These are phyloP conservation scores for Fusarium coicis DNA, from an alignment of 2,329 filamentous ascomycete genomes.

Conservation along the genomic window DNA sequence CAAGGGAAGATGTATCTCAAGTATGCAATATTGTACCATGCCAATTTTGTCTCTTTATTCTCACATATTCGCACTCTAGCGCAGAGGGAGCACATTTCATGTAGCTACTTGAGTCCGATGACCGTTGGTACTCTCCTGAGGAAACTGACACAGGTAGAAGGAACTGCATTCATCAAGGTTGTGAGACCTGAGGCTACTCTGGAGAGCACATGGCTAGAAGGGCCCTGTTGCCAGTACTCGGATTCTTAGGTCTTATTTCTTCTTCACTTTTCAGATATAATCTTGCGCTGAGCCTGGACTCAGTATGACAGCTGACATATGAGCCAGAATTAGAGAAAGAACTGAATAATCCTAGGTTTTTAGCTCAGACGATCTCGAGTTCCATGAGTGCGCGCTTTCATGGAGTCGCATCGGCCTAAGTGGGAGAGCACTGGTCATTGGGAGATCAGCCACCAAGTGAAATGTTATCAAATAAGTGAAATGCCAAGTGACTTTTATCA, in stretches of 20 bases:
- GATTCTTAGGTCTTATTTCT: background rate
- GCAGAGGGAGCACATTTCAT: background rate
- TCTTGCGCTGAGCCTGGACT: background rate
- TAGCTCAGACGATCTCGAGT: background rate
- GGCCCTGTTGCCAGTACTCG: background rate
- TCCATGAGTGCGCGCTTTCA: background rate
- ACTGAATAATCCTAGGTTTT: background rate
- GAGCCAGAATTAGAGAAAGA: background rate
- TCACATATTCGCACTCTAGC: background rate
- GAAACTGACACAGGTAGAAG: background rate
- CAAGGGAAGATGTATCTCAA: background rate
- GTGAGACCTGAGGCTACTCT: background rate
- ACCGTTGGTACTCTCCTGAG: background rate
- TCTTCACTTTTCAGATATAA: background rate
- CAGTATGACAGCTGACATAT: background rate
- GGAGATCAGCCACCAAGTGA: background rate
- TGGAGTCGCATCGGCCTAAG: background rate
- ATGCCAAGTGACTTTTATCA: background rate
- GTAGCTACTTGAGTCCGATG: background rate
- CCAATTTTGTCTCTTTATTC: background rate
- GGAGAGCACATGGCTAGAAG: background rate
- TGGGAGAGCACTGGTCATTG: background rate
- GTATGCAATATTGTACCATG: background rate
- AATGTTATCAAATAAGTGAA: background rate
- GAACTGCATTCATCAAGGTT: background rate